phyloP scores from a whole-genome alignment of 257 asterid genomes.

The Ophiorrhiza pumila region DNA sequence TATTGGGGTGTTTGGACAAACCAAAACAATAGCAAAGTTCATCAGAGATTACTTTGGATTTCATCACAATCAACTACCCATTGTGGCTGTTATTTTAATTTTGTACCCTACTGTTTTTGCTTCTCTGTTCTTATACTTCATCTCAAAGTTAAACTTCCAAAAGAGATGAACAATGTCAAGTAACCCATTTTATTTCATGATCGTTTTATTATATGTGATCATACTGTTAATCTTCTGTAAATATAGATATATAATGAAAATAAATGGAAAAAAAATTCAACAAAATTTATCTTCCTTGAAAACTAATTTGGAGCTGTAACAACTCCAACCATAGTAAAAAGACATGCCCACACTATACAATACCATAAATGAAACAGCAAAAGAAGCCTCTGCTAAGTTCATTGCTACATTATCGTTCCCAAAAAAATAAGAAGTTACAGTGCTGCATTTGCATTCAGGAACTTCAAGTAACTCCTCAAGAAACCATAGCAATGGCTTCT shows the following conservation, averaged over 20 bases:
- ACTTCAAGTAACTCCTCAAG: constrained; percentile 18
- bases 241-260: no score
- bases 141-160: constrained; percentile 40
- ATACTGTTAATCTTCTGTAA: no score
- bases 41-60: constrained; percentile 44
- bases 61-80: constrained; percentile 35
- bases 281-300: no score
- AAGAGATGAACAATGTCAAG: constrained; percentile 43
- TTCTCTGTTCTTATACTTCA: constrained; percentile 29
- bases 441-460: not conserved
- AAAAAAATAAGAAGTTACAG: not conserved
- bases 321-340: no score
- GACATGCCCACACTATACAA: no score
- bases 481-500: constrained; percentile 59
- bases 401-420: not conserved
- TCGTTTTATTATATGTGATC: no score
- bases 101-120: constrained; percentile 43
- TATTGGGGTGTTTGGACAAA: constrained; percentile 34
- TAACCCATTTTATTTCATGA: no score
- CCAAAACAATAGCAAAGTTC: constrained; percentile 33
- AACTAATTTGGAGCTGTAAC: no score
- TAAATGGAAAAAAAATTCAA: no score
- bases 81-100: constrained; percentile 40
- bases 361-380: not conserved
- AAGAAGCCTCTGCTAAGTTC: not conserved